phyloP scores from a whole-genome alignment of 2,329 filamentous ascomycete species.

The Talaromyces funiculosus region DNA sequence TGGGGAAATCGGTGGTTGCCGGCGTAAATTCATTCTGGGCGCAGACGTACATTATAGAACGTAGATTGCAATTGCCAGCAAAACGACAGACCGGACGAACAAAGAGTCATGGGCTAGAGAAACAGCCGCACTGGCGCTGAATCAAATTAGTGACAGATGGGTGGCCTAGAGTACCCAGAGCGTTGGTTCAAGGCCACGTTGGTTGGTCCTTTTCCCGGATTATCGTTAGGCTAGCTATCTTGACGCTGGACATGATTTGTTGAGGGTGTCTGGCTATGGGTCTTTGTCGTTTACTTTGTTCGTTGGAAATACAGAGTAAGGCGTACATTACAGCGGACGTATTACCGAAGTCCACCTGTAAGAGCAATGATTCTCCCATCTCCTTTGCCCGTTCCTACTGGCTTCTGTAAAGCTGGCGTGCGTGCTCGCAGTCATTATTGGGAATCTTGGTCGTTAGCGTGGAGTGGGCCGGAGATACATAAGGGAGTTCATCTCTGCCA shows the following conservation, averaged over 20 bases:
- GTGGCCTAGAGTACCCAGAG: slow-evolving; percentile 5
- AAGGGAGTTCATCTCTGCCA: slow-evolving; percentile 1
- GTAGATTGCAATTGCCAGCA: neutral
- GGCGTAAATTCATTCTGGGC: slow-evolving; percentile 9
- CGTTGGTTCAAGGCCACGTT: slow-evolving; percentile 3
- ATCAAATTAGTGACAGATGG: slow-evolving; percentile 5
- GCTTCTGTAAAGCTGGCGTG: no score
- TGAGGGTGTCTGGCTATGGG: neutral
- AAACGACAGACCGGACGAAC: neutral
- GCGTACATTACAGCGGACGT: neutral
- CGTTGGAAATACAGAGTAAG: neutral
- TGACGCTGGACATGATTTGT: neutral
- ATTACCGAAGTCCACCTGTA: neutral
- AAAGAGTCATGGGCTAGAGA: neutral
- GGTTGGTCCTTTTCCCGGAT: neutral
- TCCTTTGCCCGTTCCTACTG: neutral
- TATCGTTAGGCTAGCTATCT: neutral
- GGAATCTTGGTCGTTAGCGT: neutral
- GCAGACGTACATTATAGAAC: neutral
- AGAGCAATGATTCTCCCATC: neutral
- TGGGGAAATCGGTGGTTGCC: neutral
- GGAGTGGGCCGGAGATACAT: neutral
- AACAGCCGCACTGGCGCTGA: slow-evolving; percentile 7
- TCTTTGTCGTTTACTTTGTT: neutral
- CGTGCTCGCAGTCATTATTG: neutral